These are phyloP conservation scores for Pseudogymnoascus sp. DNA, from an alignment of 2,329 filamentous ascomycete species.

Conservation along the genomic window DNA sequence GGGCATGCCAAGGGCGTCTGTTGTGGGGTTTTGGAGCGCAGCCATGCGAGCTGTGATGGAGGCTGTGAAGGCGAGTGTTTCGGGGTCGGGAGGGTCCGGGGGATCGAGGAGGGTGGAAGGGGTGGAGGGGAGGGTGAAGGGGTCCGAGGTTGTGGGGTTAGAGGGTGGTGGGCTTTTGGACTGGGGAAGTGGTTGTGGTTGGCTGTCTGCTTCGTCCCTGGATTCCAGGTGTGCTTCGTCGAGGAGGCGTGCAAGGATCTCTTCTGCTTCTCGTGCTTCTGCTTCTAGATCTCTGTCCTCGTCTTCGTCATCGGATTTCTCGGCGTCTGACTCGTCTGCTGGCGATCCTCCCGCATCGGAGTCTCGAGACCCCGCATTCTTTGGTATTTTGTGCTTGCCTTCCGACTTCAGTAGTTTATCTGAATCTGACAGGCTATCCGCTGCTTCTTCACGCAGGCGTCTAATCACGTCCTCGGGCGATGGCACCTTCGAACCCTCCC, in stretches of 20 bases:
- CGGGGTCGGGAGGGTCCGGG: constrained; percentile 4
- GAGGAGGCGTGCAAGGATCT: constrained; percentile 24
- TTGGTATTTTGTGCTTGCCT: neutral
- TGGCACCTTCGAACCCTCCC: neutral
- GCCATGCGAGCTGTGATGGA: constrained; percentile 26
- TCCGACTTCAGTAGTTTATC: neutral
- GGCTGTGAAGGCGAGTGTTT: constrained; percentile 23
- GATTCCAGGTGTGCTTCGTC: constrained; percentile 25
- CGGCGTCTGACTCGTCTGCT: constrained; percentile 36
- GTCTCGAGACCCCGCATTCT: neutral
- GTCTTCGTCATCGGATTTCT: constrained; percentile 30
- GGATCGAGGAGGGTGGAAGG: constrained; percentile 19
- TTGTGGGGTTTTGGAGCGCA: constrained; percentile 18
- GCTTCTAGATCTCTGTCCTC: constrained; percentile 29
- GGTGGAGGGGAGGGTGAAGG: constrained; percentile 16
- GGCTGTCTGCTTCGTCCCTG: constrained; percentile 10
- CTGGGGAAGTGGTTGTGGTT: neutral
- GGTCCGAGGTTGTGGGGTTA: constrained; percentile 16
- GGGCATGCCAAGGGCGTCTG: constrained; percentile 22
- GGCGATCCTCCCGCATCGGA: constrained; percentile 19
- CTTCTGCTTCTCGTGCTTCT: constrained; percentile 25
- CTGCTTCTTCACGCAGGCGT: neutral
- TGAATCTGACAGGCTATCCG: neutral
- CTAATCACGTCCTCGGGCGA: neutral
- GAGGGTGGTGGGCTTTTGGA: neutral